These are phyloP conservation scores for Pseudogymnoascus sp. DNA, from an alignment of 2,329 filamentous ascomycete species.

Conservation along the genomic window DNA sequence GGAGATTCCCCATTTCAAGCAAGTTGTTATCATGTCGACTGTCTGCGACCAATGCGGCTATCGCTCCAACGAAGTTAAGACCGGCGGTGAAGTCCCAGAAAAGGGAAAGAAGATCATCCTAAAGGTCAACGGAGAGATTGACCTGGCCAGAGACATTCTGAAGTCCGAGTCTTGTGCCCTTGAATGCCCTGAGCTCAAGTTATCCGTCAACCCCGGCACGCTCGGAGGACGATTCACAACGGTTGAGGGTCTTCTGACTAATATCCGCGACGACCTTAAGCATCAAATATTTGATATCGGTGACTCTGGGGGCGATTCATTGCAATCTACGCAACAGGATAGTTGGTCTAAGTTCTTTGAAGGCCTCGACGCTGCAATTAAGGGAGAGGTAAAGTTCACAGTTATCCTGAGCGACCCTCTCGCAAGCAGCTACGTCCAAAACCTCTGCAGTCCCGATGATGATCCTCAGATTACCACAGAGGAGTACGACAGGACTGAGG, in stretches of 20 bases:
- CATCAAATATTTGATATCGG: constrained; percentile 76
- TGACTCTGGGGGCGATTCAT: constrained; percentile 70
- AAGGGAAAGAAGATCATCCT: constrained; percentile 79
- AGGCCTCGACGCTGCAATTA: constrained; percentile 67
- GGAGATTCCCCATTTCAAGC: constrained; percentile 95
- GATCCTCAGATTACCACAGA: constrained; percentile 76
- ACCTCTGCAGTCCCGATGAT: constrained; percentile 63
- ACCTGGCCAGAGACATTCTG: constrained; percentile 85
- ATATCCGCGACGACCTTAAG: constrained; percentile 84
- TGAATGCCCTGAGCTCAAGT: constrained; percentile 75
- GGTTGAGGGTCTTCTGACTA: constrained; percentile 84
- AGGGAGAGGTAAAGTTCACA: constrained; percentile 70
- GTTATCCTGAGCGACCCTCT: constrained; percentile 80
- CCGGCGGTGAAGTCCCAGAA: constrained; percentile 82
- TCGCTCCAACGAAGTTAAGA: constrained; percentile 95
- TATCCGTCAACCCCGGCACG: constrained; percentile 86
- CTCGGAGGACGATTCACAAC: constrained; percentile 95
- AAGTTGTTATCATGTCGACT: constrained; percentile 92
- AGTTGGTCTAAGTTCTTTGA: constrained; percentile 79
- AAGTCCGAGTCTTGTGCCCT: constrained; percentile 91
- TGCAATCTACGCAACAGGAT: constrained; percentile 53
- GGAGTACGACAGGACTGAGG: constrained; percentile 77
- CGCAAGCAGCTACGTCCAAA: constrained; percentile 90
- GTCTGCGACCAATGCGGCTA: constrained; percentile 89
- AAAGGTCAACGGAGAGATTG: constrained; percentile 56